Base-by-base conservation (phyloP, 106 monocot species). In the Apostasia ramifera region DNA sequence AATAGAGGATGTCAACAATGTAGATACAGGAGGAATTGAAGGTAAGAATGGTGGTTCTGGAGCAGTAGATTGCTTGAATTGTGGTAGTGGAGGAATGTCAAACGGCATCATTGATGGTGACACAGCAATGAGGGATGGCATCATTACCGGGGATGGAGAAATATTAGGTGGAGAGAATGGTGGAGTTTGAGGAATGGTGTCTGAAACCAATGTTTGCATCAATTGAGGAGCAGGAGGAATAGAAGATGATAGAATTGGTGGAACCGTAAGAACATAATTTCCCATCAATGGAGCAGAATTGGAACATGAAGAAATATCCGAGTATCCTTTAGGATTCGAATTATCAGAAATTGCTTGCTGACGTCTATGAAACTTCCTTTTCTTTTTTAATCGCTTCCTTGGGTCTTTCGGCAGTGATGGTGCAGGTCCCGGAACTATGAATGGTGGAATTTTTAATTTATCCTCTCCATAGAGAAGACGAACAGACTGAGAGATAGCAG, bases 341-440 rank as follows among this genome's bases (percentile, higher is more conserved):
- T 49, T 26, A 1, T 54, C 74, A 50, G 67, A 61, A 8, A 43
- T 56, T 8, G 7, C 44, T 61, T 76, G 72, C 2, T 42, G 55
- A 53, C 47, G 59, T 37, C 45, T 69, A 3, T 68, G 77, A 50
- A 83, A 60, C 69, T 78, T 85, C 63, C 74, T 73, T 47, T 74
- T 92, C 77, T 70, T 86, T 63, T 82, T 97, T 61, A 84, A 72
- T 63, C 6, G 67, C 68, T 71, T 78, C 61, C 79, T 86, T 61
- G 97, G 97, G 69, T 92, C 92, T 68, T 87, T 90, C 4, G 97
- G 97, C 37, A 50, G 73, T 8, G 52, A 59, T 60, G 81, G 92
- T 3, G 67, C 83, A 39, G 78, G 89, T 2, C 81, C 81, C 6
- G 85, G 89, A 7, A 85, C 71, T 66, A 57, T 60, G 60, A 92